Evolutionary conservation across 116 monocot genomes (phyloP).

Genomic region (Posidonia oceanica): DNA sequence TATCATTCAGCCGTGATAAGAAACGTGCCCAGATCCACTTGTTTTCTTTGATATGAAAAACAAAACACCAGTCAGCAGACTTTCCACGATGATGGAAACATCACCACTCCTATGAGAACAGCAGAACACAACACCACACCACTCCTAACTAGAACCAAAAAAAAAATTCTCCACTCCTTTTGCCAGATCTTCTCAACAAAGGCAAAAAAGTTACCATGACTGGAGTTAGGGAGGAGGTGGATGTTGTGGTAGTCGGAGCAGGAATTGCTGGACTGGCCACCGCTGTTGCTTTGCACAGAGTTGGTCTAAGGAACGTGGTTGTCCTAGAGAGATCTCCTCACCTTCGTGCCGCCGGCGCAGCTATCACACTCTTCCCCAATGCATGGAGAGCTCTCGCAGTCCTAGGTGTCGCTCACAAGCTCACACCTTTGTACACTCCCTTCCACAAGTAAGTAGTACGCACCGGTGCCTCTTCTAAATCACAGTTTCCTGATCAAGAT

Average conservation of each 20-base stretch:
- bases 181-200: no score
- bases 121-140: no score
- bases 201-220: no score
- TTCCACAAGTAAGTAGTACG: slow-evolving; percentile 6
- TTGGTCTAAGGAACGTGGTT: slow-evolving; percentile 15
- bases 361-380: slow-evolving; percentile 25
- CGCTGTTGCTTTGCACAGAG: slow-evolving; percentile 16
- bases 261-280: slow-evolving; percentile 33
- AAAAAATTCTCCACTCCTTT: no score
- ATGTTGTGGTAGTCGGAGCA: slow-evolving; percentile 27
- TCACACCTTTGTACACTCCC: slow-evolving; percentile 13
- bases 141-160: no score
- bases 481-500: not conserved
- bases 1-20: no score
- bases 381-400: slow-evolving; percentile 28
- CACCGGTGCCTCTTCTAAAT: no score
- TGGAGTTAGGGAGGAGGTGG: not conserved
- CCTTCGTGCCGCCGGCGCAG: slow-evolving; percentile 26
- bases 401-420: slow-evolving; percentile 37
- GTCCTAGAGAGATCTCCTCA: slow-evolving; percentile 19
- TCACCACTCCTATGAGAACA: no score
- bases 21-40: no score
- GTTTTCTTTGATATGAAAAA: no score
- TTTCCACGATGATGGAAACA: no score
- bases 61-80: no score